phyloP scores from a whole-genome alignment of 345 rosid species.

The Cardamine occulta region DNA sequence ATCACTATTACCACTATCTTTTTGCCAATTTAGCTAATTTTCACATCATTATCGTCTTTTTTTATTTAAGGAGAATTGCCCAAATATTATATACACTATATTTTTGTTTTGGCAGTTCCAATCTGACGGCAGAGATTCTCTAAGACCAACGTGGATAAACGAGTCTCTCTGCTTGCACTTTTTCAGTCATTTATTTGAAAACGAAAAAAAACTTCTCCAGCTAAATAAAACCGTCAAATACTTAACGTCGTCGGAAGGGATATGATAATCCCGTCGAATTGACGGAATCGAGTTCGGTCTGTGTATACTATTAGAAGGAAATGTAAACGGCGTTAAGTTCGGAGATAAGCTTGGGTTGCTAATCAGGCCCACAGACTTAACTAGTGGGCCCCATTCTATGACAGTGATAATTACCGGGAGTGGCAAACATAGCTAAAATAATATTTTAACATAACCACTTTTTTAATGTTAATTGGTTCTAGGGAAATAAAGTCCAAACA shows the following conservation, averaged over 20 bases:
- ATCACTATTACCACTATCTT: background rate
- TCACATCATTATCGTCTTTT: background rate
- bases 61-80: background rate
- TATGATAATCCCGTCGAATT: background rate
- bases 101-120: background rate
- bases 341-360: conserved; percentile 40
- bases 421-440: conserved; percentile 12
- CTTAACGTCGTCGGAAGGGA: conserved; percentile 17
- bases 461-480: conserved; percentile 12
- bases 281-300: conserved; percentile 29
- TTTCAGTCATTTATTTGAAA: conserved; percentile 28
- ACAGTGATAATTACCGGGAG: conserved; percentile 31
- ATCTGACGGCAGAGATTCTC: conserved; percentile 6
- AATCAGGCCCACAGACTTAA: conserved; percentile 16
- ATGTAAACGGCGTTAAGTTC: conserved; percentile 39
- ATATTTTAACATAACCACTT: conserved; percentile 20
- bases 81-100: background rate
- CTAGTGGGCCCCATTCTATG: conserved; percentile 9
- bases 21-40: conserved; percentile 6
- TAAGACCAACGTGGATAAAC: conserved; percentile 40
- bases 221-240: conserved; percentile 4
- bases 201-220: background rate
- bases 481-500: background rate
- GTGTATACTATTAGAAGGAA: conserved; percentile 1
- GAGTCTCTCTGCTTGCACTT: conserved; percentile 45